phyloP scores from a whole-genome alignment of 768 basidiomycete genomes.

The Mycena floridula region DNA sequence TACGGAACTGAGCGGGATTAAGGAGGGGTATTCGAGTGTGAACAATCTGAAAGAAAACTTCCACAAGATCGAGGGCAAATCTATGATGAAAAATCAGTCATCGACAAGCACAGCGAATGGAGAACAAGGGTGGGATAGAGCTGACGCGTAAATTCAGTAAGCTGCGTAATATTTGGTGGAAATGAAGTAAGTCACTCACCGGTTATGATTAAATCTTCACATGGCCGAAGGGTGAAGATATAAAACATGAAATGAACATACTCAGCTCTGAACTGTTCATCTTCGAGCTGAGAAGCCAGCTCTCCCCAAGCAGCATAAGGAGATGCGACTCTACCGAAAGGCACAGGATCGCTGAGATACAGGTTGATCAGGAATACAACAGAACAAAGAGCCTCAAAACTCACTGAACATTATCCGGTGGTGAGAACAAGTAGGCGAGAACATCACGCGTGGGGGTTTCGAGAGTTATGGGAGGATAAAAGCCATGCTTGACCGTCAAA shows the following conservation, averaged over 20 bases:
- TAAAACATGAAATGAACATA: slow-evolving; percentile 42
- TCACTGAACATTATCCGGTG: slow-evolving; percentile 52
- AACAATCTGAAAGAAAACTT: slow-evolving; percentile 91
- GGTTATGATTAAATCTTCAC: slow-evolving; percentile 19
- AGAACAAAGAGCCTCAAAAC: slow-evolving; percentile 9
- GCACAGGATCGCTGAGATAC: slow-evolving; percentile 29
- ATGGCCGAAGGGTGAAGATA: slow-evolving; percentile 22
- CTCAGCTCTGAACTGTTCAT: slow-evolving; percentile 76
- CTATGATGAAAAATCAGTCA: slow-evolving; percentile 32
- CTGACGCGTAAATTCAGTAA: slow-evolving; percentile 11
- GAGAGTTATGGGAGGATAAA: slow-evolving; percentile 46
- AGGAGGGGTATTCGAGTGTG: slow-evolving; percentile 85
- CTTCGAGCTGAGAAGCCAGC: slow-evolving; percentile 61
- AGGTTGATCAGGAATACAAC: neutral
- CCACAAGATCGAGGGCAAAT: slow-evolving; percentile 88
- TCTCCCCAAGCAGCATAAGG: slow-evolving; percentile 73
- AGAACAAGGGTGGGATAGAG: slow-evolving; percentile 11
- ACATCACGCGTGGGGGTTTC: slow-evolving; percentile 62
- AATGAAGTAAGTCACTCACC: slow-evolving; percentile 14
- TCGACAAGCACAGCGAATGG: slow-evolving; percentile 14
- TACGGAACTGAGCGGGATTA: slow-evolving; percentile 77
- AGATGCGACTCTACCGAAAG: slow-evolving; percentile 31
- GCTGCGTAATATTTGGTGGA: slow-evolving; percentile 15
- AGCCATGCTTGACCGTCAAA: slow-evolving; percentile 42
- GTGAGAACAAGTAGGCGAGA: slow-evolving; percentile 68